A percentile compares a stretch with the other conserved stretches of the same genome.
Evolutionary conservation across 2,329 filamentous ascomycete species (phyloP).

Genomic region (Talaromyces funiculosus): DNA sequence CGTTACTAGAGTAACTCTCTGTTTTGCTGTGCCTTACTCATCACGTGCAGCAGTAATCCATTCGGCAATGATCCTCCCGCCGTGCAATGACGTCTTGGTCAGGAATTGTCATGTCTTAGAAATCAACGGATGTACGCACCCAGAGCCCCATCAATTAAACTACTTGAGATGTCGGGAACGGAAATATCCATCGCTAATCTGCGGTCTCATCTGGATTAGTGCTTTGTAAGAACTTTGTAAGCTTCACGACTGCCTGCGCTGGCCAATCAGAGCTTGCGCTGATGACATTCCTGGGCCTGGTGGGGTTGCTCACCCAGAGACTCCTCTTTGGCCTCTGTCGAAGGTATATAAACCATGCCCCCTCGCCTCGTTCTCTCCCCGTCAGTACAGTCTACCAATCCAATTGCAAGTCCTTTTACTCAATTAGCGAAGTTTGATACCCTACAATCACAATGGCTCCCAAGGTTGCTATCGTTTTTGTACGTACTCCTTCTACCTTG

Average conservation of each 20-base stretch:
- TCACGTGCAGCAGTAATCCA: background rate
- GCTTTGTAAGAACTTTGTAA: constrained; percentile 15
- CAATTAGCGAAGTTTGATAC: background rate
- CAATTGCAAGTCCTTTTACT: background rate
- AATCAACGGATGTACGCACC: background rate
- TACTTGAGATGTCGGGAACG: no score
- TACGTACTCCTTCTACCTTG: constrained; percentile 48
- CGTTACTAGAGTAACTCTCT: background rate
- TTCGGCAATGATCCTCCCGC: background rate
- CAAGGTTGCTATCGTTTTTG: constrained; percentile 84
- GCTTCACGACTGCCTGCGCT: background rate
- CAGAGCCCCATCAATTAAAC: background rate
- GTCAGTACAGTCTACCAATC: background rate
- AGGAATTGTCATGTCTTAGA: background rate
- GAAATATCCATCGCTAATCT: background rate
- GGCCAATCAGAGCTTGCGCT: constrained; percentile 3
- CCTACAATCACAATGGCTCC: constrained; percentile 61
- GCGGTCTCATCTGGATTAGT: background rate
- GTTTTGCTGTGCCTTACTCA: background rate
- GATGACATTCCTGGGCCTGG: background rate
- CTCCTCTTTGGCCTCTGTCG: background rate
- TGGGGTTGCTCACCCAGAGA: background rate
- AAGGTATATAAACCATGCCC: background rate
- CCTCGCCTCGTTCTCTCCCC: background rate
- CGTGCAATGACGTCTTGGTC: background rate